phyloP scores from a whole-genome alignment of 2,329 filamentous ascomycete species.

The Botrytis galanthina region DNA sequence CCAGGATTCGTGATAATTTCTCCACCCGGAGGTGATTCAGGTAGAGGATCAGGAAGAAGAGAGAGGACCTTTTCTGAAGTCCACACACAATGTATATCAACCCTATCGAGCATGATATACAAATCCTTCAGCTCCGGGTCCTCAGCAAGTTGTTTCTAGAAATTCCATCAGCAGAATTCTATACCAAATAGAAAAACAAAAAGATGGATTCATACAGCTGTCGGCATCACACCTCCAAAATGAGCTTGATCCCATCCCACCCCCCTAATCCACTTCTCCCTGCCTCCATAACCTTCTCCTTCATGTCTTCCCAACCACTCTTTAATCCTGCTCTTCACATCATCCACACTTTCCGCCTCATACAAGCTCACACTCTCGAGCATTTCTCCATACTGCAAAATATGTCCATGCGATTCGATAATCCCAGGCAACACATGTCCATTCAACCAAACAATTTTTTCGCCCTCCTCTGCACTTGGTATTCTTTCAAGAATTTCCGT shows the following conservation, averaged over 20 bases:
- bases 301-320: slow-evolving; percentile 51
- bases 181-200: not conserved
- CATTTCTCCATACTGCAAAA: slow-evolving; percentile 65
- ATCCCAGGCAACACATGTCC: slow-evolving; percentile 64
- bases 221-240: slow-evolving; percentile 61
- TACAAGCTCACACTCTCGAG: slow-evolving; percentile 65
- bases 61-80: slow-evolving; percentile 63
- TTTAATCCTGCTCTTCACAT: slow-evolving; percentile 53
- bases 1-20: slow-evolving; percentile 61
- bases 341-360: slow-evolving; percentile 52
- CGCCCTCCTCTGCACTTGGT: slow-evolving; percentile 36
- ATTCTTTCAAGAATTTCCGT: slow-evolving; percentile 44
- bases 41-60: slow-evolving; percentile 52
- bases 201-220: slow-evolving; percentile 50
- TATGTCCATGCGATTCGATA: slow-evolving; percentile 69
- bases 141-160: slow-evolving; percentile 50
- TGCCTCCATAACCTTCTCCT: slow-evolving; percentile 47
- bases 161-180: not conserved
- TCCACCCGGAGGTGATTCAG: slow-evolving; percentile 57
- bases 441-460: slow-evolving; percentile 37
- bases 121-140: slow-evolving; percentile 52
- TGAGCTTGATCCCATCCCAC: slow-evolving; percentile 70
- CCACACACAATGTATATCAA: slow-evolving; percentile 70
- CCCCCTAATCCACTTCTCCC: slow-evolving; percentile 61
- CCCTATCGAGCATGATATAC: slow-evolving; percentile 67